Base-by-base conservation (phyloP, 1,284 basidiomycete genomes). In the Inonotus obliquus region DNA sequence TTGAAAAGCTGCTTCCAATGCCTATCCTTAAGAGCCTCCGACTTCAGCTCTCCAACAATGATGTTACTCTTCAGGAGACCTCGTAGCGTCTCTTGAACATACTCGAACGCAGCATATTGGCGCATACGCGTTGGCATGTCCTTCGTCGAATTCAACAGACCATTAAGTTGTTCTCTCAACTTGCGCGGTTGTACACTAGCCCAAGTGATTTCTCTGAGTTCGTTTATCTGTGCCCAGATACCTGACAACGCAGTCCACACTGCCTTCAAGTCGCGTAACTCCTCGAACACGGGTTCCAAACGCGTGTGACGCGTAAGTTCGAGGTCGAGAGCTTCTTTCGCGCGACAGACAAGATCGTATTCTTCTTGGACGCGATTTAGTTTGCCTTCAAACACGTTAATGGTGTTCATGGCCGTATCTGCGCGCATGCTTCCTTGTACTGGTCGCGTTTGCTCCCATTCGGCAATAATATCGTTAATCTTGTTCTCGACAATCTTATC, bases 1-100 rank as follows among this genome's bases (percentile, higher is more conserved):
- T 98, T 98, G 85, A 96, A 98, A 27, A 99, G 79, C 72, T 98
- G 91, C 69, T 96, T 93, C 97, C 97, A 99, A 74, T 99, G 97
- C 61, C 97, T 85, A 70, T 99, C 96, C 72, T 98, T 94, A 69
- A 99, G 78, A 1, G 96, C 96, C 70, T 99, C 97, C 9, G 94
- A 96, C 75, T 97, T 98, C 69, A 99, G 81, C 74, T 99, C 97
- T 21, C 87, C 86, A 35, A 99, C 82, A 66, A 98, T 79, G 1
- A 87, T 74, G 72, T 98, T 98, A 57, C 92, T 89, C 78, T 98
- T 98, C 68, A 98, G 82, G 38, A 96, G 79, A 5, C 86, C 85
- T 54, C 90, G 84, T 61, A 99, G 80, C 19, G 89, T 82, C 54
- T 99, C 96, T 71, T 98, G 96, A 2, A 99, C 94, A 72, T 94